phyloP scores from a whole-genome alignment of 1,139 yeast species.

The Scheffersomyces quercinus region DNA sequence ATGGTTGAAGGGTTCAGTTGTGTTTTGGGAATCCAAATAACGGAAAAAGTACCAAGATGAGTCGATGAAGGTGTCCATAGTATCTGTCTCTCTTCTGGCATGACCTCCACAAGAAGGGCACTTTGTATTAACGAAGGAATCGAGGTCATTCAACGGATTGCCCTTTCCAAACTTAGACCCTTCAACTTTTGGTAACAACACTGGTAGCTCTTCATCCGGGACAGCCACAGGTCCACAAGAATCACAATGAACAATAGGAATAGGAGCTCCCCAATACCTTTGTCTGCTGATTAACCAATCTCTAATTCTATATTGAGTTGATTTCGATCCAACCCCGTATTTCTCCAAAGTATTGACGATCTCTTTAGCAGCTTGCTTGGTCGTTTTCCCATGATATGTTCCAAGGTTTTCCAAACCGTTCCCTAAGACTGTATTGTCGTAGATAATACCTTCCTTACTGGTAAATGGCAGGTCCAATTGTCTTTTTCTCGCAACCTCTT shows the following conservation, averaged over 20 bases:
- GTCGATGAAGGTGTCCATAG: constrained; percentile 98
- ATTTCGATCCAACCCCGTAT: constrained; percentile 42
- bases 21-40: constrained; percentile 72
- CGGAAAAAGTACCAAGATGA: constrained; percentile 96
- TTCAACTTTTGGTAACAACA: constrained; percentile 61
- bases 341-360: constrained; percentile 46
- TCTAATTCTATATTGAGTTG: constrained; percentile 64
- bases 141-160: constrained; percentile 67
- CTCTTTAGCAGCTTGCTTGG: constrained; percentile 51
- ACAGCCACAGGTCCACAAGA: constrained; percentile 88
- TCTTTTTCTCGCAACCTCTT: constrained; percentile 5
- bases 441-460: constrained; percentile 54
- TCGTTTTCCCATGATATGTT: constrained; percentile 49
- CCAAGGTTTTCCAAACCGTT: constrained; percentile 42
- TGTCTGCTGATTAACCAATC: constrained; percentile 97
- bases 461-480: constrained; percentile 42
- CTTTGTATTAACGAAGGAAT: constrained; percentile 66
- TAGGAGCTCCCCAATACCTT: constrained; percentile 98
- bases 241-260: constrained; percentile 87
- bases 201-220: constrained; percentile 84
- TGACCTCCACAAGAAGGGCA: constrained; percentile 81
- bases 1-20: constrained; percentile 48
- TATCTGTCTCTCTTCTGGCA: constrained; percentile 91
- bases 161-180: constrained; percentile 52
- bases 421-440: constrained; percentile 26